Conservation (phyloP, 2,329 filamentous ascomycete genomes). For the Cladosporium velox region DNA sequence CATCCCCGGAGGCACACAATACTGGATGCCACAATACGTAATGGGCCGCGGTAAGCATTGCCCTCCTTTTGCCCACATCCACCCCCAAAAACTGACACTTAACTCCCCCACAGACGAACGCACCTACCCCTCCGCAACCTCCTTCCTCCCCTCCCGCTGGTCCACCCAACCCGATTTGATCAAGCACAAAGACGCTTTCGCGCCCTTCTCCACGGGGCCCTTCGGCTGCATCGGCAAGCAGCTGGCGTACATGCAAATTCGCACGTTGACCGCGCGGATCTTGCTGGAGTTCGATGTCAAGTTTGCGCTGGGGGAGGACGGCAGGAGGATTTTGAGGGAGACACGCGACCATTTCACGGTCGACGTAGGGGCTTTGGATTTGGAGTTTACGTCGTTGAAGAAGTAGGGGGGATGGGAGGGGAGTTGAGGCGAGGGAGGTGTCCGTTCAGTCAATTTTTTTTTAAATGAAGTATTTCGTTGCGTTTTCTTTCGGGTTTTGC, state of each 20-base stretch:
- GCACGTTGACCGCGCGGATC: conserved; percentile 39
- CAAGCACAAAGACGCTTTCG: conserved; percentile 39
- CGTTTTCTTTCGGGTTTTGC: no score
- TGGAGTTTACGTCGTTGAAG: conserved; percentile 27
- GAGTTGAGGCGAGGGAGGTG: background rate
- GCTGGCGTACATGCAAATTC: conserved; percentile 42
- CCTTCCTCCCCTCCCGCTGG: conserved; percentile 43
- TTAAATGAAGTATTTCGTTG: no score
- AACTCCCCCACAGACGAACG: conserved; percentile 32
- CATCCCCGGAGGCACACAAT: conserved; percentile 35
- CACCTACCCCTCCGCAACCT: conserved; percentile 32
- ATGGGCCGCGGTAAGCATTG: conserved; percentile 28
- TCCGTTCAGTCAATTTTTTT: background rate
- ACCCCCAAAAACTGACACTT: no score
- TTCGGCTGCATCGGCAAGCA: conserved; percentile 43
- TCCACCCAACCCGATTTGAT: conserved; percentile 38
- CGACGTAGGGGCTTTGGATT: conserved; percentile 31
- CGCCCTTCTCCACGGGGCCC: conserved; percentile 39
- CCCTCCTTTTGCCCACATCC: no score
- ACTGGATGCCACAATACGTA: conserved; percentile 26
- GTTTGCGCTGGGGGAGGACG: conserved; percentile 42
- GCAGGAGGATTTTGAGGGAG: conserved; percentile 34
- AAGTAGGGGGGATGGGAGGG: background rate
- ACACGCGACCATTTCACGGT: conserved; percentile 43
- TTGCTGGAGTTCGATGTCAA: conserved; percentile 41